These are phyloP conservation scores for Cairneyella variabilis DNA, from an alignment of 495 filamentous ascomycete genomes.

Conservation along the genomic window DNA sequence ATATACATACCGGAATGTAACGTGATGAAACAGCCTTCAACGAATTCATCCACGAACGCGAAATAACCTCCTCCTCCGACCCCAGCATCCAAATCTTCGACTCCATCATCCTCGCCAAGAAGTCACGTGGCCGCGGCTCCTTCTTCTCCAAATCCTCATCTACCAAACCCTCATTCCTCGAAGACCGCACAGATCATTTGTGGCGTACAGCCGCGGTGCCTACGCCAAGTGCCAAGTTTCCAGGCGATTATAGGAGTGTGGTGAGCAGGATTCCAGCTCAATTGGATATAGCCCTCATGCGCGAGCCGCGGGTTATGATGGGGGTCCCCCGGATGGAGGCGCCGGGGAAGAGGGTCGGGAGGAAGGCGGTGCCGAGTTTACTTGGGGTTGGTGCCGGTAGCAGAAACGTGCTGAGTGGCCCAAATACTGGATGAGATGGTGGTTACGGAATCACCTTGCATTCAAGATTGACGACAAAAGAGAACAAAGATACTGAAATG, in stretches of 20 bases:
- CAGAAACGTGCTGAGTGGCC: too few species aligned
- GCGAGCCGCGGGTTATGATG: conserved; percentile 75
- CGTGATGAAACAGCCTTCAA: conserved; percentile 66
- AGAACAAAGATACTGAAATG: too few species aligned
- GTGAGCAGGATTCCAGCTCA: conserved; percentile 68
- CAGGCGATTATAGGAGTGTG: conserved; percentile 56
- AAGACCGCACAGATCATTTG: conserved; percentile 83
- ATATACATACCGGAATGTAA: not conserved
- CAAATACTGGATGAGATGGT: too few species aligned
- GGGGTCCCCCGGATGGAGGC: conserved; percentile 66
- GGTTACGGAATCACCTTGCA: too few species aligned
- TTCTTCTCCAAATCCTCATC: conserved; percentile 47
- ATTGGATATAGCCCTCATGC: conserved; percentile 82
- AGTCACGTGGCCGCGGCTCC: conserved; percentile 69
- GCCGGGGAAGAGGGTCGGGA: conserved; percentile 44
- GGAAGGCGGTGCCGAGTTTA: conserved; percentile 76
- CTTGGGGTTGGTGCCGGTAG: conserved; percentile 29
- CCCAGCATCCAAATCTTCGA: conserved; percentile 86
- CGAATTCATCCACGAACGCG: conserved; percentile 93
- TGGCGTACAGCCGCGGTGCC: conserved; percentile 88
- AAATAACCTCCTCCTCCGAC: conserved; percentile 52
- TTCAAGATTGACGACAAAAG: too few species aligned
- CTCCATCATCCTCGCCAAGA: conserved; percentile 91
- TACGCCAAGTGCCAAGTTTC: conserved; percentile 66
- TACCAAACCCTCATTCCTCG: conserved; percentile 73